These are phyloP conservation scores for Hypoxylon rubiginosum DNA, from an alignment of 2,329 filamentous ascomycete genomes.

Conservation along the genomic window DNA sequence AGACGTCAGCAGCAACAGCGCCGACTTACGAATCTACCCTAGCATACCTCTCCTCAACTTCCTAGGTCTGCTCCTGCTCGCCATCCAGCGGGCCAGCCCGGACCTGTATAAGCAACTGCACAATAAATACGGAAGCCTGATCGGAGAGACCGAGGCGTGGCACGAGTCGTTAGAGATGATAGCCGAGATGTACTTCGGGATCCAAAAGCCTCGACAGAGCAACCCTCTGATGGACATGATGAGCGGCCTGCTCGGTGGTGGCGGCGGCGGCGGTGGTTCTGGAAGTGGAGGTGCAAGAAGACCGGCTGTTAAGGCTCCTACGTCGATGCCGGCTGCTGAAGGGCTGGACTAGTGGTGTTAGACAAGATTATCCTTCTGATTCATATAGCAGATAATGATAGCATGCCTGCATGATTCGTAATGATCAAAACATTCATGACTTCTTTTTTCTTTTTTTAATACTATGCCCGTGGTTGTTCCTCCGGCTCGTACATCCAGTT, in stretches of 20 bases:
- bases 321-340: conserved; percentile 67
- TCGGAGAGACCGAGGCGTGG: conserved; percentile 85
- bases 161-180: conserved; percentile 86
- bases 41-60: conserved; percentile 96
- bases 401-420: conserved; percentile 7
- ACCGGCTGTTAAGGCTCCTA: conserved; percentile 61
- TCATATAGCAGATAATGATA: conserved; percentile 29
- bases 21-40: conserved; percentile 86
- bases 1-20: conserved; percentile 79
- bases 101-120: conserved; percentile 87
- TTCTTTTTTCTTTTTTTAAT: conserved; percentile 46
- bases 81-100: conserved; percentile 81
- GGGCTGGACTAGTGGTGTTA: conserved; percentile 65
- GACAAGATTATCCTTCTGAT: not conserved
- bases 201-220: conserved; percentile 87
- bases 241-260: conserved; percentile 92
- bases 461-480: conserved; percentile 54
- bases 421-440: conserved; percentile 23
- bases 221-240: conserved; percentile 99
- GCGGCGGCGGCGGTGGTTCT: conserved; percentile 68
- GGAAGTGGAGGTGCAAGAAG: conserved; percentile 52
- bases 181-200: conserved; percentile 96
- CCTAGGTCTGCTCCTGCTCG: conserved; percentile 84
- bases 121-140: conserved; percentile 82
- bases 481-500: conserved; percentile 92